These are phyloP conservation scores for Penicillium canariense DNA, from an alignment of 495 filamentous ascomycete genomes.

Conservation along the genomic window DNA sequence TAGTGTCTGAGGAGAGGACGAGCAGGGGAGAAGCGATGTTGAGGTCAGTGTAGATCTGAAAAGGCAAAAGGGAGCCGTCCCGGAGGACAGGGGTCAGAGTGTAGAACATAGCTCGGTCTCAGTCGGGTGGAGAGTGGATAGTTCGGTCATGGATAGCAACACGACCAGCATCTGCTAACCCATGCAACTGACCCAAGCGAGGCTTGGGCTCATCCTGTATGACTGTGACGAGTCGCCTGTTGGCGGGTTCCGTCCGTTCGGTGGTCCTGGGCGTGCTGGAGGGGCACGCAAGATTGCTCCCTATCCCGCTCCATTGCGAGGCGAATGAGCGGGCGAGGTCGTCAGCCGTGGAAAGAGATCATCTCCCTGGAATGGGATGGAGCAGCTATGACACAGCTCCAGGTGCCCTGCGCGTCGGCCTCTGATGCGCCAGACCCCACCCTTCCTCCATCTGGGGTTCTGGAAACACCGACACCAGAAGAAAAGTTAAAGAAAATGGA, in stretches of 20 bases:
- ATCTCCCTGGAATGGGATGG: slow-evolving; percentile 1
- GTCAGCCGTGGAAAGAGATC: neutral
- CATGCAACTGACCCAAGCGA: slow-evolving; percentile 15
- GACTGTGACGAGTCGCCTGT: slow-evolving; percentile 19
- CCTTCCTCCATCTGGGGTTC: slow-evolving; percentile 29
- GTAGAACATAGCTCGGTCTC: neutral
- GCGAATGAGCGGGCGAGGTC: neutral
- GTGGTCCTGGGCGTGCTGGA: neutral
- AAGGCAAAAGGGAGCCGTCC: slow-evolving; percentile 6
- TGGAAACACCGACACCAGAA: slow-evolving; percentile 28
- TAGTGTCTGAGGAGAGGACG: neutral
- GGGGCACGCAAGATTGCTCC: neutral
- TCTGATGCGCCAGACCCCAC: neutral
- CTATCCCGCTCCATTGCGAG: neutral
- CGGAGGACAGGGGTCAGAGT: neutral
- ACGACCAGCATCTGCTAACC: neutral
- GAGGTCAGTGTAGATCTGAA: slow-evolving; percentile 17
- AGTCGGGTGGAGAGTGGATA: neutral
- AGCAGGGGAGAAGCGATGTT: neutral
- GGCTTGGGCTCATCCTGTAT: slow-evolving; percentile 8
- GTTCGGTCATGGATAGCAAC: neutral
- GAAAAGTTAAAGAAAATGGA: slow-evolving; percentile 12
- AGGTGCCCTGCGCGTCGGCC: neutral
- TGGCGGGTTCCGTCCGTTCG: neutral
- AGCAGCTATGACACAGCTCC: slow-evolving; percentile 8